Evolutionary conservation across 805 yeast genomes (phyloP).

Genomic region (Candida palmyrensis): DNA sequence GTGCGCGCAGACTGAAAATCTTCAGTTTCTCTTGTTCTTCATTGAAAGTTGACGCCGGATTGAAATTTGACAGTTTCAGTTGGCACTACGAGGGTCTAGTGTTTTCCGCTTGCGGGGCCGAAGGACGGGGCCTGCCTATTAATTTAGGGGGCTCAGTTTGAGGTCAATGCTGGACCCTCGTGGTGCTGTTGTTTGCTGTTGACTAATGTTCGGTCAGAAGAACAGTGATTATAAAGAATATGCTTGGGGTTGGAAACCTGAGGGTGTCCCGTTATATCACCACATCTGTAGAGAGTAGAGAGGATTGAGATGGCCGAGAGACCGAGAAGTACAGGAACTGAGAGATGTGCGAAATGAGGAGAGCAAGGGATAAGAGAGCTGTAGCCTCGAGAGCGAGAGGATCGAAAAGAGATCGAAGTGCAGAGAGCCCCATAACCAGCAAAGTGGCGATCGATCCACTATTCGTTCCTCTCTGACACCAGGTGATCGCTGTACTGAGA

Average conservation of each 20-base stretch:
- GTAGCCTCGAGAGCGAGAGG: no score
- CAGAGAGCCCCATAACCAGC: no score
- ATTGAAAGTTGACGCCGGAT: conserved; percentile 38
- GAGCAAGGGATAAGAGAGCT: no score
- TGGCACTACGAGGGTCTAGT: conserved; percentile 7
- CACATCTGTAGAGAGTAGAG: no score
- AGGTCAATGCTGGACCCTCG: conserved; percentile 9
- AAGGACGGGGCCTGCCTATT: conserved; percentile 31
- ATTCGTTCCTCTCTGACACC: no score
- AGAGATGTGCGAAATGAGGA: no score
- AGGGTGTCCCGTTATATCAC: conserved; percentile 44
- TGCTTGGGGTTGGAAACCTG: conserved; percentile 29
- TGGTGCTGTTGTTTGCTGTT: conserved; percentile 20
- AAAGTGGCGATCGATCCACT: no score
- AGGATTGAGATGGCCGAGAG: no score
- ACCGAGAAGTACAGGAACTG: no score
- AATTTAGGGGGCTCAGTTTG: conserved; percentile 27
- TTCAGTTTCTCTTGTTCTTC: conserved; percentile 11
- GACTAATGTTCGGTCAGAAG: conserved; percentile 32
- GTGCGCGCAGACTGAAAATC: not conserved
- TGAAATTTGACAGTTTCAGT: conserved; percentile 27
- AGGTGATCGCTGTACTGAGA: no score
- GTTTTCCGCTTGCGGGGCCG: conserved; percentile 13
- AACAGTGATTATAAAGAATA: conserved; percentile 38
- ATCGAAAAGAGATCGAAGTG: no score